Base-by-base conservation (phyloP, 1,284 basidiomycete genomes). In the Fomitopsis pinicola region DNA sequence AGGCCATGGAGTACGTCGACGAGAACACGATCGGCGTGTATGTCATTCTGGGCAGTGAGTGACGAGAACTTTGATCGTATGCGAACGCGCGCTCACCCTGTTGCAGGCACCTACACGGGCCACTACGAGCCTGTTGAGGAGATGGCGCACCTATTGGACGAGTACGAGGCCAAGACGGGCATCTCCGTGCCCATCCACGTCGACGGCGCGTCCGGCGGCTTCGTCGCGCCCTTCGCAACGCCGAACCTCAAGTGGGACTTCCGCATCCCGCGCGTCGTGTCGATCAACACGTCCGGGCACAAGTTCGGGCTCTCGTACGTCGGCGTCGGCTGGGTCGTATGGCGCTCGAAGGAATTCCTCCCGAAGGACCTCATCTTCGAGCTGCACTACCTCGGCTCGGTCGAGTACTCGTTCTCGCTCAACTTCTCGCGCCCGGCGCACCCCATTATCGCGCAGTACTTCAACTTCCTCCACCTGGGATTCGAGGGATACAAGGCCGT, bases 311-410 rank as follows among this genome's bases (percentile, higher is more conserved):
- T 94, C 58, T 79, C 86, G 17, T 94, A 94, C 69, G 92, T 94
- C 35, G 96, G 95, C 59, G 88, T 95, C 28, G 95, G 94, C 40
- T 95, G 92, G 91, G 83, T 95, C 46, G 76, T 96, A 65, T 96
- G 91, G 91, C 82, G 92, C 58, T 84, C 88, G 68, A 86, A 89
- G 73, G 76, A 83, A 53, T 83, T 83, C 72, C 83, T 95, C 15
- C 92, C 92, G 2, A 92, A 94, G 72, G 92, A 95, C 64, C 85
- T 96, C 64, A 91, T 97, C 66, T 98, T 98, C 71, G 95, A 98
- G 75, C 83, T 98, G 22, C 94, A 96, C 74, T 95, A 93, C 67
- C 76, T 82, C 55, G 80, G 80, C 15, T 78, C 76, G 0, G 79
- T 83, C 60, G 84, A 87, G 68, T 85, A 85, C 70, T 81, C 89